Conservation (phyloP, 129 eudicot genomes). For the Erigeron canadensis region DNA sequence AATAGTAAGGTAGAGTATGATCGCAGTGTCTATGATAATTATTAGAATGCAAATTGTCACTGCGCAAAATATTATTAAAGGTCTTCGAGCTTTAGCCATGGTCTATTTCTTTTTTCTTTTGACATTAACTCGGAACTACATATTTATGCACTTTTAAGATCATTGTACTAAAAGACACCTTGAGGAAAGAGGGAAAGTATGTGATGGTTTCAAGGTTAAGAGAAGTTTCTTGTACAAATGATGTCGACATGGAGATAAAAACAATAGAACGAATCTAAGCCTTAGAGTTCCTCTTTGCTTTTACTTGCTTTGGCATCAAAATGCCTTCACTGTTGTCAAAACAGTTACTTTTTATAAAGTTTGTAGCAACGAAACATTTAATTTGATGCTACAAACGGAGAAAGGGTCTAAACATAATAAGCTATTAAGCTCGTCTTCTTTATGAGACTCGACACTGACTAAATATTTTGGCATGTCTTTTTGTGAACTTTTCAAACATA, state of each 20-base stretch:
- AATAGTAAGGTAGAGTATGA: constrained; percentile 52
- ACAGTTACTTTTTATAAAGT: not conserved
- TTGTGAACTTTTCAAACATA: too few relatives aligned
- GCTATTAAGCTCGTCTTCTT: too few relatives aligned
- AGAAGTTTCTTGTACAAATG: constrained; percentile 8
- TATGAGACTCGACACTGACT: too few relatives aligned
- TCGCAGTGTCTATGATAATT: constrained; percentile 19
- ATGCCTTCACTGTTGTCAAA: constrained; percentile 18
- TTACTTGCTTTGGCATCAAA: constrained; percentile 26
- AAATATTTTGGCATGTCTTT: too few relatives aligned
- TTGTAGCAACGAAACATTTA: not conserved
- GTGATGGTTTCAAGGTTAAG: constrained; percentile 43
- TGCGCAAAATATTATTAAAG: constrained; percentile 41
- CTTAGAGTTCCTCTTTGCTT: constrained; percentile 18
- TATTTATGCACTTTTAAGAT: constrained; percentile 15
- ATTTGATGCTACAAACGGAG: too few relatives aligned
- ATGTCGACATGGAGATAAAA: constrained; percentile 27
- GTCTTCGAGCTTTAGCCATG: constrained; percentile 27
- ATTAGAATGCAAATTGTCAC: constrained; percentile 33
- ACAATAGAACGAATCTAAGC: constrained; percentile 11
- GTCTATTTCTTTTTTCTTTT: not conserved
- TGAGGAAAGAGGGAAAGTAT: constrained; percentile 32
- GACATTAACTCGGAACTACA: not conserved
- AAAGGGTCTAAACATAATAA: too few relatives aligned
- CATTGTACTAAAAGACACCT: constrained; percentile 30